phyloP scores from a whole-genome alignment of 176 grass and related monocot genomes.

The Areca catechu region DNA sequence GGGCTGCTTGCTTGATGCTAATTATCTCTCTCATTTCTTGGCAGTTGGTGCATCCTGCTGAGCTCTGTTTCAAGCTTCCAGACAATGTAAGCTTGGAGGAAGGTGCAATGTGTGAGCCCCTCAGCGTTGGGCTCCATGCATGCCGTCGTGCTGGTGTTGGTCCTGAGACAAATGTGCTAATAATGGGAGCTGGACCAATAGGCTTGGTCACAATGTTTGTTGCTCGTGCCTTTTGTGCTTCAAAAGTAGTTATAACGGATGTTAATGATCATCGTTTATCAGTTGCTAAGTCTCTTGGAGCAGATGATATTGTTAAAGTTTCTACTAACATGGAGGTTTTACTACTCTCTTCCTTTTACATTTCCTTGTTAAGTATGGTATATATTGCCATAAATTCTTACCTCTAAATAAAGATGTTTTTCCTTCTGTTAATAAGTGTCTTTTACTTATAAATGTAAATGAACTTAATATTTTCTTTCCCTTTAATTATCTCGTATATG shows the following conservation, averaged over 20 bases:
- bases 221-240: constrained; percentile 60
- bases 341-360: neutral
- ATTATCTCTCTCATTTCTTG: neutral
- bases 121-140: constrained; percentile 87
- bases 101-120: constrained; percentile 96
- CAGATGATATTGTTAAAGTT: constrained; percentile 50
- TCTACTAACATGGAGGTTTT: constrained; percentile 13
- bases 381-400: too few species aligned
- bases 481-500: too few species aligned
- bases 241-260: constrained; percentile 51
- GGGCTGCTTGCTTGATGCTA: too few species aligned
- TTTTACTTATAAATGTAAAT: too few species aligned
- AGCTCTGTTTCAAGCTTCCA: constrained; percentile 90
- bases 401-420: too few species aligned
- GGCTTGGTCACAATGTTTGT: constrained; percentile 66
- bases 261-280: constrained; percentile 68
- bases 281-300: constrained; percentile 59
- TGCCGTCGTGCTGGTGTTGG: constrained; percentile 66
- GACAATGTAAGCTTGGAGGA: constrained; percentile 71
- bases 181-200: constrained; percentile 79
- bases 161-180: constrained; percentile 53
- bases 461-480: too few species aligned
- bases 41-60: constrained; percentile 70
- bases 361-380: too few species aligned
- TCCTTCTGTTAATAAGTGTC: too few species aligned